These are phyloP conservation scores for Fusarium armeniacum DNA, from an alignment of 2,329 filamentous ascomycete genomes.

Conservation along the genomic window DNA sequence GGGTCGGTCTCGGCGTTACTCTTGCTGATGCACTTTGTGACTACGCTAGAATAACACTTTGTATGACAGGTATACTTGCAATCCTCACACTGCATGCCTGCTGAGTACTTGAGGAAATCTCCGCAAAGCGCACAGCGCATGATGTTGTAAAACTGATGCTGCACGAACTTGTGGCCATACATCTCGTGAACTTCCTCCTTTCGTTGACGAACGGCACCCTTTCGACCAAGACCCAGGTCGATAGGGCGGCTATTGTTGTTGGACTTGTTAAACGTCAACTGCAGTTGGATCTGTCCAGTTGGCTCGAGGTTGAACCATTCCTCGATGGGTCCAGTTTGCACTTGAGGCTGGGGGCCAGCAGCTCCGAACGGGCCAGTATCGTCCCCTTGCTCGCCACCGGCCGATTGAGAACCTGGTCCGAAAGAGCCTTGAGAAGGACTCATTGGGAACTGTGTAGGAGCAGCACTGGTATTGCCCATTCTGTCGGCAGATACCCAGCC, in stretches of 20 bases:
- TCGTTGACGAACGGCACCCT: slow-evolving; percentile 95
- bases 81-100: slow-evolving; percentile 99
- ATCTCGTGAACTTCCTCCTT: slow-evolving; percentile 99
- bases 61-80: slow-evolving; percentile 99
- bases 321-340: slow-evolving; percentile 77
- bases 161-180: slow-evolving; percentile 98
- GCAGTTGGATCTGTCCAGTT: slow-evolving; percentile 90
- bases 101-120: slow-evolving; percentile 98
- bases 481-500: slow-evolving; percentile 98
- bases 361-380: slow-evolving; percentile 52
- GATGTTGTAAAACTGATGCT: slow-evolving; percentile 99
- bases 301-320: slow-evolving; percentile 98
- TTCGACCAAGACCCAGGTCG: slow-evolving; percentile 91
- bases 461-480: slow-evolving; percentile 75
- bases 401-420: slow-evolving; percentile 60
- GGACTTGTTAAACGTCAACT: slow-evolving; percentile 92
- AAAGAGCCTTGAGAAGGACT: slow-evolving; percentile 62
- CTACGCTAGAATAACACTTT: slow-evolving; percentile 95
- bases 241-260: slow-evolving; percentile 85
- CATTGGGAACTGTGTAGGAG: slow-evolving; percentile 70
- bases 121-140: slow-evolving; percentile 99
- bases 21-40: slow-evolving; percentile 99
- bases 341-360: slow-evolving; percentile 63
- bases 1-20: slow-evolving; percentile 98
- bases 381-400: slow-evolving; percentile 55